phyloP scores from a whole-genome alignment of 202 grass and related monocot genomes.

The Saccharum hybrid region DNA sequence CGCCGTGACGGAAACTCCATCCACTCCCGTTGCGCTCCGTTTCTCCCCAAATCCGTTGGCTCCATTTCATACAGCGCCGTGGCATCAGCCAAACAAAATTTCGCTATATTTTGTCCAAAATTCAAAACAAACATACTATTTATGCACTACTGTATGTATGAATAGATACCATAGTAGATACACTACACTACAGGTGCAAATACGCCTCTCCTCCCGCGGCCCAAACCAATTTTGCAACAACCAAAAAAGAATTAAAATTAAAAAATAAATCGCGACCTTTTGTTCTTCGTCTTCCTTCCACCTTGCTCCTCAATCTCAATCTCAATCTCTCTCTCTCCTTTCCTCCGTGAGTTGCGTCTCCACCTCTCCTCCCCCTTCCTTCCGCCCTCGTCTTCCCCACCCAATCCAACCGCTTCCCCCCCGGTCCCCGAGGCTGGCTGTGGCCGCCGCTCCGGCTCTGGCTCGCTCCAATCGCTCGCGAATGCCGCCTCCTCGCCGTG shows the following conservation, averaged over 20 bases:
- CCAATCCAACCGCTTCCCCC: constrained; percentile 37
- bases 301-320: constrained; percentile 24
- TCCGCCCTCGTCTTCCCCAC: neutral
- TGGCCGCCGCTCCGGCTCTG: neutral
- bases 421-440: neutral
- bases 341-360: constrained; percentile 45
- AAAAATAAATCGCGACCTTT: neutral
- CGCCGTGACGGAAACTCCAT: constrained; percentile 31
- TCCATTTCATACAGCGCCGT: too few relatives aligned
- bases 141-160: too few relatives aligned
- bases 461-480: constrained; percentile 6
- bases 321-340: constrained; percentile 12
- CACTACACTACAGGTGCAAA: too few relatives aligned
- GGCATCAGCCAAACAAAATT: too few relatives aligned
- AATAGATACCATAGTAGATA: too few relatives aligned
- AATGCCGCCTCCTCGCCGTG: constrained; percentile 26
- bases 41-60: too few relatives aligned
- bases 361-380: neutral
- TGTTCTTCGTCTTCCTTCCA: neutral
- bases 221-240: neutral
- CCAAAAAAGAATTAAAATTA: neutral
- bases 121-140: too few relatives aligned
- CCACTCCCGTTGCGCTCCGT: neutral
- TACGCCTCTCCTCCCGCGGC: too few relatives aligned
- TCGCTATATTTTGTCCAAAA: too few relatives aligned